phyloP scores from a whole-genome alignment of 768 basidiomycete species.

The Wakefieldia striispora region DNA sequence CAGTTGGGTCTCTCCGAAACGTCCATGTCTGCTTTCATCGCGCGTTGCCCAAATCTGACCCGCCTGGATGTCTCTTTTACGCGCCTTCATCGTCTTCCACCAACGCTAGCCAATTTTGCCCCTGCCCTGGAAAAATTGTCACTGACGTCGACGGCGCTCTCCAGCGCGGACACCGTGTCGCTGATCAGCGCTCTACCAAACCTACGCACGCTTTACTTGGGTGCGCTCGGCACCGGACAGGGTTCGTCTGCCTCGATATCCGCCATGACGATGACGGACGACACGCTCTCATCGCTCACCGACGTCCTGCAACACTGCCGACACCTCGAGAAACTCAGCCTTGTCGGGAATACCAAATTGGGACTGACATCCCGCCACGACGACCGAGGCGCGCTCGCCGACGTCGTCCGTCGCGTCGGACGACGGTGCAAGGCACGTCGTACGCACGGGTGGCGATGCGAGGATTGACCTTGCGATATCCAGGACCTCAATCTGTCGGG shows the following conservation, averaged over 20 bases:
- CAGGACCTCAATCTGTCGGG: slow-evolving; percentile 61
- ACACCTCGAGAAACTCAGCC: slow-evolving; percentile 50
- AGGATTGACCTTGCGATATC: too few species aligned
- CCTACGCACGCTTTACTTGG: slow-evolving; percentile 52
- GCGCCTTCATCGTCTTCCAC: slow-evolving; percentile 39
- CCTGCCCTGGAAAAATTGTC: slow-evolving; percentile 56
- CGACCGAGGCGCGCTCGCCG: slow-evolving; percentile 36
- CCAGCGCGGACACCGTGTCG: slow-evolving; percentile 39
- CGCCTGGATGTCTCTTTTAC: slow-evolving; percentile 70
- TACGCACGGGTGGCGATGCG: background rate
- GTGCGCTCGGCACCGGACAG: slow-evolving; percentile 52
- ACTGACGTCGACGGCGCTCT: slow-evolving; percentile 53
- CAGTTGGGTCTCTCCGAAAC: slow-evolving; percentile 51
- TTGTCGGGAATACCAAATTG: slow-evolving; percentile 65
- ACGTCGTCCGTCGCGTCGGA: slow-evolving; percentile 53
- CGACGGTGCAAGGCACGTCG: slow-evolving; percentile 54
- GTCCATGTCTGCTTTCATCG: slow-evolving; percentile 42
- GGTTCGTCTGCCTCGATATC: slow-evolving; percentile 43
- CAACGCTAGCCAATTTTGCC: background rate
- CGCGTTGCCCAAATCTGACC: slow-evolving; percentile 47
- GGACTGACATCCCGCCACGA: slow-evolving; percentile 35
- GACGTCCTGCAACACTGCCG: slow-evolving; percentile 34
- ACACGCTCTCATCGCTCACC: slow-evolving; percentile 43
- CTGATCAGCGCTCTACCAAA: slow-evolving; percentile 39
- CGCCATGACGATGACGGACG: slow-evolving; percentile 57